Base-by-base conservation (phyloP, 225 moss, liverwort and hornwort species). In the Pleurozium schreberi region DNA sequence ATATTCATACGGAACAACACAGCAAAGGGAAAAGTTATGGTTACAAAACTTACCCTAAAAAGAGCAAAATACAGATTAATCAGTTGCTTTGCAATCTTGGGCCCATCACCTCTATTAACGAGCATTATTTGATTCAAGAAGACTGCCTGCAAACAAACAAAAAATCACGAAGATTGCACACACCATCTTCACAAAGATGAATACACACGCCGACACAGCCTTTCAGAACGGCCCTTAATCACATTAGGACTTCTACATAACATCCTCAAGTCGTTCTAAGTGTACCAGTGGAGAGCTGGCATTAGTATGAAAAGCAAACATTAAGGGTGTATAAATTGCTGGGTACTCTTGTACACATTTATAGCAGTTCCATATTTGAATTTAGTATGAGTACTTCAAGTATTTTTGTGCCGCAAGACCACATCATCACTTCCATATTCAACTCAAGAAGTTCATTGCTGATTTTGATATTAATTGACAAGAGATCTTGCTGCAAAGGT, bases 41-140 rank as follows among this genome's bases (percentile, higher is more conserved):
- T 60, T 69, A 42, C 13, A 79, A 18, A 88, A 76, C 91, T 91
- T 87, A 96, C 99, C 94, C 94, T 97, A 82, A 99, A 99, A 57
- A 99, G 96, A 49, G 96, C 91, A 87, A 99, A 99, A 88, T 99
- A 99, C 62, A 99, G 92, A 90, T 97, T 96, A 75, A 99, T 95
- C 81, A 99, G 92, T 89, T 96, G 94, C 91, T 94, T 97, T 26
- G 97, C 97, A 88, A 97, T 89, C 74, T 90, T 91, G 84, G 97
- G 96, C 74, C 97, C 99, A 87, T 99, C 94, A n/a, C 95, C 97
- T 90, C 89, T 95, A 85, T 94, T 96, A 85, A 83, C 81, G 53
- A 96, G 95, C 49, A 96, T 87, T 81, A 96, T 96, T 89, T 99
- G 99, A 90, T 99, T 99, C 93, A 99, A 79, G 91, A 99, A 99